Conservation (phyloP, 805 yeast species). For the Peterozyma toletana region DNA sequence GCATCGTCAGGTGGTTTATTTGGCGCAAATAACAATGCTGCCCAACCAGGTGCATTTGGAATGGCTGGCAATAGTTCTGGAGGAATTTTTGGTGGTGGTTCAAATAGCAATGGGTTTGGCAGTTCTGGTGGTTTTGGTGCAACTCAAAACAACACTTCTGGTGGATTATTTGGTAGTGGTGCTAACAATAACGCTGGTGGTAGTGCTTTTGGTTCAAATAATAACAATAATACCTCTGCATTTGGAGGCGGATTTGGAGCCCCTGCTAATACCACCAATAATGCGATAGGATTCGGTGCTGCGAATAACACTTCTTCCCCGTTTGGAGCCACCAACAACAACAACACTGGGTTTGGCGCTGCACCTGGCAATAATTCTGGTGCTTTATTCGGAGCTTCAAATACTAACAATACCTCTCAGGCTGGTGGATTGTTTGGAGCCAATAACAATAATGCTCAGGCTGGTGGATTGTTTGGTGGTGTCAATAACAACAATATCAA, state of each 20-base stretch:
- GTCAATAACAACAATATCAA: slow-evolving; percentile 9
- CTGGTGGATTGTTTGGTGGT: slow-evolving; percentile 14
- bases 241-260: slow-evolving; percentile 29
- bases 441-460: slow-evolving; percentile 13
- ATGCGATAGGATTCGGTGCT: slow-evolving; percentile 33
- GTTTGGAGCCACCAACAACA: slow-evolving; percentile 24
- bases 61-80: slow-evolving; percentile 6
- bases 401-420: slow-evolving; percentile 13
- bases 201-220: slow-evolving; percentile 14
- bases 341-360: slow-evolving; percentile 12
- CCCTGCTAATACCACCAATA: slow-evolving; percentile 24
- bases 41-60: slow-evolving; percentile 5
- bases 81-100: slow-evolving; percentile 10
- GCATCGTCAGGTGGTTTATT: slow-evolving; percentile 25
- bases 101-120: slow-evolving; percentile 2
- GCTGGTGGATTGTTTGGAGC: slow-evolving; percentile 15
- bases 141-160: slow-evolving; percentile 6
- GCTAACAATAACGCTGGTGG: slow-evolving; percentile 13
- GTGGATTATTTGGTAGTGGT: slow-evolving; percentile 17
- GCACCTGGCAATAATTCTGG: slow-evolving; percentile 19
- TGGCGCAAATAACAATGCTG: slow-evolving; percentile 14
- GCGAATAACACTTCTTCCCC: slow-evolving; percentile 10
- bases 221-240: slow-evolving; percentile 20
- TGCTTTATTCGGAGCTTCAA: slow-evolving; percentile 27
- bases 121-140: no score